These are phyloP conservation scores for Scheffersomyces parashehatae DNA, from an alignment of 1,139 yeast genomes.

Conservation along the genomic window DNA sequence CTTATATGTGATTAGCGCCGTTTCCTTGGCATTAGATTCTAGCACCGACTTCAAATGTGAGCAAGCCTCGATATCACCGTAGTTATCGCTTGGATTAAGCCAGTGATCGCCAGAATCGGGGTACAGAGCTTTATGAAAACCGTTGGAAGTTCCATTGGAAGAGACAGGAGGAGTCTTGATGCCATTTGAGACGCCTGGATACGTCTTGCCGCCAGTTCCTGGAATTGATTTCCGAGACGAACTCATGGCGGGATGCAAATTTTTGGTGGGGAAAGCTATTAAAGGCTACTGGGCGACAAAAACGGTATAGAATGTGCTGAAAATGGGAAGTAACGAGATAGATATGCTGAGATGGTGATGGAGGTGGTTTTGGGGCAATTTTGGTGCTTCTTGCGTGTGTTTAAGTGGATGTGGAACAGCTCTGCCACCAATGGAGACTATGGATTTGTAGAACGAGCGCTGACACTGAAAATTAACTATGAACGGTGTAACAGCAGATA, in stretches of 20 bases:
- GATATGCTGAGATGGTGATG: too few relatives aligned
- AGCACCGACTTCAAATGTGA: constrained; percentile 55
- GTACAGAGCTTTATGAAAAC: not conserved
- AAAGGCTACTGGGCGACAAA: too few relatives aligned
- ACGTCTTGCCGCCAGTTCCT: not conserved
- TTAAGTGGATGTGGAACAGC: too few relatives aligned
- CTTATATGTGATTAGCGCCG: constrained; percentile 57
- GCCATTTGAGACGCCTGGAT: not conserved
- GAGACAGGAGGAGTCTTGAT: not conserved
- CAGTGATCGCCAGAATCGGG: not conserved
- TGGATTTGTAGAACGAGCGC: too few relatives aligned
- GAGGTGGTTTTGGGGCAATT: too few relatives aligned
- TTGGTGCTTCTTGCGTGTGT: too few relatives aligned
- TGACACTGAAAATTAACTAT: too few relatives aligned
- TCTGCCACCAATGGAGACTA: too few relatives aligned
- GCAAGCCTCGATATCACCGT: constrained; percentile 46
- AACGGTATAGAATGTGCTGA: too few relatives aligned
- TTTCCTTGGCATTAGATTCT: constrained; percentile 54
- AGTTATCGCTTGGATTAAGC: constrained; percentile 23
- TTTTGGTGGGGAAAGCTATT: too few relatives aligned
- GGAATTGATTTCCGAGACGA: constrained; percentile 1
- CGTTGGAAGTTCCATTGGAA: not conserved
- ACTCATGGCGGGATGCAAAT: not conserved
- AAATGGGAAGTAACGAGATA: too few relatives aligned
- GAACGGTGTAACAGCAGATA: too few relatives aligned